A percentile compares a stretch with the other conserved stretches of the same genome.
Conservation (phyloP, 176 grass and related monocot genomes). For the Pontederia paniculata region DNA sequence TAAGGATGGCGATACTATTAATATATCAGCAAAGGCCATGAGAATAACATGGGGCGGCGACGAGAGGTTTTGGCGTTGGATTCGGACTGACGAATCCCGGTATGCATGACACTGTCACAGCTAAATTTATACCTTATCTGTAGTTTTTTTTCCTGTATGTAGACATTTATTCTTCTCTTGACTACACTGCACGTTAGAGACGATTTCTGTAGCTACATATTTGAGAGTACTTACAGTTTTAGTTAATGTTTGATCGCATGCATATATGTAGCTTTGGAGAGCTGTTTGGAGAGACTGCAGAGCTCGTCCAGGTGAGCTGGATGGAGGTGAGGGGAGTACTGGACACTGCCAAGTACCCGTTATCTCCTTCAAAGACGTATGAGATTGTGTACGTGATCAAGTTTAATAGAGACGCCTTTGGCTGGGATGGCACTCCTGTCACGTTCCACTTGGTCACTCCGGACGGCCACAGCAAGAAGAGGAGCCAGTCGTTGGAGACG, state of each 20-base stretch:
- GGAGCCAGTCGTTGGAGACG: background rate
- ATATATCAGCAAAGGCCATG: background rate
- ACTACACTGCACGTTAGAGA: background rate
- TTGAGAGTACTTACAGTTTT: too few relatives aligned
- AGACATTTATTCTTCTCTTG: too few relatives aligned
- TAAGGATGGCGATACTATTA: background rate
- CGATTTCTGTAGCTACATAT: too few relatives aligned
- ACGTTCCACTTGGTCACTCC: background rate
- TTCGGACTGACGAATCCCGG: too few relatives aligned
- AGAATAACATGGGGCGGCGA: background rate
- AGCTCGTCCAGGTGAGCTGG: constrained; percentile 5
- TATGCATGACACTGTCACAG: too few relatives aligned
- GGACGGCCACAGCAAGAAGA: too few relatives aligned
- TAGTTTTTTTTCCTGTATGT: too few relatives aligned
- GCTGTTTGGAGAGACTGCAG: background rate
- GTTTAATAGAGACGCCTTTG: background rate
- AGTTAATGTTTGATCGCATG: too few relatives aligned
- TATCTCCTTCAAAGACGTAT: background rate
- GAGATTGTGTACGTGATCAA: background rate
- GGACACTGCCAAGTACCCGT: background rate
- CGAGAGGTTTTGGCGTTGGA: background rate
- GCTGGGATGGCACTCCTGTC: background rate
- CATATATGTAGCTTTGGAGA: too few relatives aligned
- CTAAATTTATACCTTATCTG: too few relatives aligned
- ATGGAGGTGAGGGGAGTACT: background rate